Conservation (phyloP, 2,329 filamentous ascomycete genomes). For the Scopulariopsis brevicaulis region DNA sequence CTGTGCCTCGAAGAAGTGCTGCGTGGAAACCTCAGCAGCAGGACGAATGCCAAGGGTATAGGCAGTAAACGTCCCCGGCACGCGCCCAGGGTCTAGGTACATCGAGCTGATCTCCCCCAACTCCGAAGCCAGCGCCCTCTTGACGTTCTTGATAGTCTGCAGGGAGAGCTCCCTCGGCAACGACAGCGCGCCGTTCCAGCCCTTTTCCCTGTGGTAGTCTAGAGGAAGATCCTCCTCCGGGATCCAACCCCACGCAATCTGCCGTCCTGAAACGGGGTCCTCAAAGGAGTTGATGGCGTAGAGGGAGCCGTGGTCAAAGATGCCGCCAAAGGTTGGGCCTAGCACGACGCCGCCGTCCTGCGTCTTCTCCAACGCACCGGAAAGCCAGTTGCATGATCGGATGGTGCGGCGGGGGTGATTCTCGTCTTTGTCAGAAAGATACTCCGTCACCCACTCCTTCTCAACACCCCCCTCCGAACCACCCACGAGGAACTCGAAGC, state of each 20-base stretch:
- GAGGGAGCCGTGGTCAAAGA: conserved; percentile 33
- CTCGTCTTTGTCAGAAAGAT: neutral
- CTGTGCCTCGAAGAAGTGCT: conserved; percentile 5
- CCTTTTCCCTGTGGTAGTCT: conserved; percentile 26
- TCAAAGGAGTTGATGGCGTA: conserved; percentile 38
- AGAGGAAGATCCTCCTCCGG: conserved; percentile 36
- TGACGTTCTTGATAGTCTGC: conserved; percentile 22
- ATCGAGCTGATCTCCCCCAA: conserved; percentile 29
- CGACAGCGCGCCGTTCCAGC: conserved; percentile 36
- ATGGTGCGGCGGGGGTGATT: conserved; percentile 2
- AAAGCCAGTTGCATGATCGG: conserved; percentile 27
- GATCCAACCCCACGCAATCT: conserved; percentile 36
- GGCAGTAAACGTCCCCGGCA: conserved; percentile 17
- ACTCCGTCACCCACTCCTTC: neutral
- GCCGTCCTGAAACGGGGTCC: conserved; percentile 25
- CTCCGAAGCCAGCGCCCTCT: conserved; percentile 19
- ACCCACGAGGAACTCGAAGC: conserved; percentile 29
- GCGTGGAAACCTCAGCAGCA: conserved; percentile 15
- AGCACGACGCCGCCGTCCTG: conserved; percentile 10
- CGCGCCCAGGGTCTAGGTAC: conserved; percentile 1
- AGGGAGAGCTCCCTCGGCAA: conserved; percentile 30
- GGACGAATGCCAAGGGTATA: conserved; percentile 29
- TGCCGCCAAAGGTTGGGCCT: conserved; percentile 26
- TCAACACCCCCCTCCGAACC: conserved; percentile 27
- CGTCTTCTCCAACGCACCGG: conserved; percentile 15